Conservation (phyloP, 1,284 basidiomycete genomes). For the Melampsora americana region DNA sequence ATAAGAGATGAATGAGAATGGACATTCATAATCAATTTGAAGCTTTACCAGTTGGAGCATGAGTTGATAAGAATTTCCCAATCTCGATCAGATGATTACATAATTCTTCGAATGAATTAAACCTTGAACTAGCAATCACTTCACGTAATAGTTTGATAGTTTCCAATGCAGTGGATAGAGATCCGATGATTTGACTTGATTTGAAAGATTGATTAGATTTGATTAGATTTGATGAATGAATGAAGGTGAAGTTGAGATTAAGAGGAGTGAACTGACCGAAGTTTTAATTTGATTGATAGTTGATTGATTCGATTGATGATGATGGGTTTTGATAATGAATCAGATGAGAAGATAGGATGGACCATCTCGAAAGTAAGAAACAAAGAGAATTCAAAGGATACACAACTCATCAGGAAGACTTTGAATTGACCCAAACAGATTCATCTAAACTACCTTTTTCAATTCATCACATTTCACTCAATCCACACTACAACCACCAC, state of each 20-base stretch:
- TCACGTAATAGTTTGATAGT: conserved; percentile 37
- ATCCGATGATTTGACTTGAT: conserved; percentile 27
- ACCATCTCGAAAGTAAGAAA: no score
- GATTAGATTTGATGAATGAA: neutral
- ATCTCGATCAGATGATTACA: conserved; percentile 26
- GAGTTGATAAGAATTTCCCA: conserved; percentile 12
- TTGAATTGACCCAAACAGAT: no score
- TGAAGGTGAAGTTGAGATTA: neutral
- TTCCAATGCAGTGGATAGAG: conserved; percentile 23
- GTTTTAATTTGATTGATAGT: conserved; percentile 16
- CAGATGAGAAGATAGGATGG: conserved; percentile 27
- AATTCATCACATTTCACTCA: no score
- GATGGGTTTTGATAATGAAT: conserved; percentile 32
- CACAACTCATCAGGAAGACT: no score
- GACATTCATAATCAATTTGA: neutral
- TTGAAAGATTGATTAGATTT: neutral
- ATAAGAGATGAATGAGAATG: neutral
- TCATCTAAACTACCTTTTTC: no score
- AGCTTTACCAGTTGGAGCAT: conserved; percentile 32
- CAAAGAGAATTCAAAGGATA: no score
- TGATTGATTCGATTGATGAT: conserved; percentile 35
- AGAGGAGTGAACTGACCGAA: neutral
- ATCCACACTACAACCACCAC: neutral
- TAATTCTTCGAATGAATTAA: conserved; percentile 41
- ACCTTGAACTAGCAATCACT: conserved; percentile 30